Conservation (phyloP, 1,139 yeast species). For the Scheffersomyces illinoinensis region DNA sequence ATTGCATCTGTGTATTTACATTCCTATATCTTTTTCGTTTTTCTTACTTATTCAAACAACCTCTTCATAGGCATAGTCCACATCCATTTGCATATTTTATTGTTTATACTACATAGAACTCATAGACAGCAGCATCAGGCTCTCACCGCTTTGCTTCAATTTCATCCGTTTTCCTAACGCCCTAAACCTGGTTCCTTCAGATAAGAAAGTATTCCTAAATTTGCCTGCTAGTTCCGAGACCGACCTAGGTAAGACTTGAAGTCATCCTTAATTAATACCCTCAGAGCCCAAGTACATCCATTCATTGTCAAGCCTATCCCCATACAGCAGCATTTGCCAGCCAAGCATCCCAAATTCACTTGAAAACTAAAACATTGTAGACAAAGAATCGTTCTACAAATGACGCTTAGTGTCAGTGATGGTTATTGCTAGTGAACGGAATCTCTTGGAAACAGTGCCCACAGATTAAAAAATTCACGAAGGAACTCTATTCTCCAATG, state of each 20-base stretch:
- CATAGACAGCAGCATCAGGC: background rate
- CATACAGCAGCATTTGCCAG: background rate
- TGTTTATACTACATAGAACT: background rate
- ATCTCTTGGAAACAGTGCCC: background rate
- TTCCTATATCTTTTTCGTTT: background rate
- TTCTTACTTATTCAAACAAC: no score
- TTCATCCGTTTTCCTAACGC: background rate
- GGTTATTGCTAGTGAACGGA: background rate
- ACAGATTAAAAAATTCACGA: background rate
- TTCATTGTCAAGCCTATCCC: background rate
- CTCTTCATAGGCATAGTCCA: no score
- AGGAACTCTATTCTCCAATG: background rate
- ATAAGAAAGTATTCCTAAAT: background rate
- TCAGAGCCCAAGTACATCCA: background rate
- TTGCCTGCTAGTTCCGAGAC: background rate
- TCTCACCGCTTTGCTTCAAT: background rate
- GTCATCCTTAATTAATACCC: background rate
- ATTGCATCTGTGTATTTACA: background rate
- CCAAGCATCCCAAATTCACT: background rate
- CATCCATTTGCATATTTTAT: no score
- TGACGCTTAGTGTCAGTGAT: background rate
- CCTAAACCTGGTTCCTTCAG: background rate
- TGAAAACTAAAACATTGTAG: background rate
- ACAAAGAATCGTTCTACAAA: background rate
- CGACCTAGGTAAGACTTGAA: background rate